phyloP scores from a whole-genome alignment of 495 filamentous ascomycete genomes.

The Astrothelium subdiscretum region DNA sequence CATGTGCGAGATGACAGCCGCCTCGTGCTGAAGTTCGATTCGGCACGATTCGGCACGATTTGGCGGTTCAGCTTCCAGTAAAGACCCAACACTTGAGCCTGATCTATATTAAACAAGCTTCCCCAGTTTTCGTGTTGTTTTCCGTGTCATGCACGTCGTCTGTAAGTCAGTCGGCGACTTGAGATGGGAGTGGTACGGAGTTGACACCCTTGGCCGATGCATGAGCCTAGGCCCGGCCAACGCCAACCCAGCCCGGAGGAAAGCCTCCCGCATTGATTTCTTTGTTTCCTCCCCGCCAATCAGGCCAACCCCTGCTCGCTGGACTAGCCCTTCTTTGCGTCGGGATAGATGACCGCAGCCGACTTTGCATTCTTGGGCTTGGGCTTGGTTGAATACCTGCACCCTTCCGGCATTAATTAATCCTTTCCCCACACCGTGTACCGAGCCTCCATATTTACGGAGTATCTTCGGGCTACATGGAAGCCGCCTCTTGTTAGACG shows the following conservation, averaged over 20 bases:
- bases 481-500: no score
- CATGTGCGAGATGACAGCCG: no score
- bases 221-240: no score
- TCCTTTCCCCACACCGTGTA: no score
- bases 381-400: not conserved
- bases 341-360: not conserved
- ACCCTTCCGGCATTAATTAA: not conserved
- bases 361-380: not conserved
- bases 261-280: not conserved
- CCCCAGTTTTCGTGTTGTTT: not conserved
- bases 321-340: not conserved
- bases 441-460: no score
- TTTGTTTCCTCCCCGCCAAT: not conserved
- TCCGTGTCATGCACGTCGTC: not conserved
- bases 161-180: not conserved
- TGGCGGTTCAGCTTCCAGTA: not conserved
- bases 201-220: not conserved
- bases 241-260: not conserved
- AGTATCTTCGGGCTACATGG: no score
- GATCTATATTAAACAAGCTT: not conserved
- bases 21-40: no score
- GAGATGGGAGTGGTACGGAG: not conserved
- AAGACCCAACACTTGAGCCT: not conserved
- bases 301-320: not conserved
- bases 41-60: no score